Conservation (phyloP, 495 filamentous ascomycete genomes). For the Tuber calosporum region DNA sequence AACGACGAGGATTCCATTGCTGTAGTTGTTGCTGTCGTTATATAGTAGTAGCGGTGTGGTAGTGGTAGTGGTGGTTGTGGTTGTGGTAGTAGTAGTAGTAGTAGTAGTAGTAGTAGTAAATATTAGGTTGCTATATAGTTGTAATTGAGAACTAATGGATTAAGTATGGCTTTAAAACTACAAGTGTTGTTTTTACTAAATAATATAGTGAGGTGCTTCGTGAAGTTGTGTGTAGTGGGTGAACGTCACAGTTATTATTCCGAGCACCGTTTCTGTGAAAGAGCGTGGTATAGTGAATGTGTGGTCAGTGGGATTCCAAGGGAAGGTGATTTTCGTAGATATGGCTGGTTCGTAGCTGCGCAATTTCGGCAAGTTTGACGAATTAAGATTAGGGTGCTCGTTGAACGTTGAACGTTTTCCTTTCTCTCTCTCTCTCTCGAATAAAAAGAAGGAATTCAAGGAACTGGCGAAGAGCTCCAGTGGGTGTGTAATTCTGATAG, state of each 20-base stretch:
- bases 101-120: background rate
- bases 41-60: background rate
- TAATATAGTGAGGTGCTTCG: slow-evolving; percentile 7
- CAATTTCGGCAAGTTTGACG: slow-evolving; percentile 28
- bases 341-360: slow-evolving; percentile 30
- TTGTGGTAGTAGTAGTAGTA: background rate
- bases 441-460: slow-evolving; percentile 43
- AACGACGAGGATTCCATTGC: slow-evolving; percentile 70
- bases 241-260: slow-evolving; percentile 34
- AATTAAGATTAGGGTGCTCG: slow-evolving; percentile 32
- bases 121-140: slow-evolving; percentile 23
- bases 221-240: slow-evolving; percentile 31
- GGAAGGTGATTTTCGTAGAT: slow-evolving; percentile 35
- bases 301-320: slow-evolving; percentile 31
- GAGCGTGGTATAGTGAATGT: slow-evolving; percentile 39
- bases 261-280: slow-evolving; percentile 36
- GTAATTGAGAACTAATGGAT: slow-evolving; percentile 29
- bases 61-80: background rate
- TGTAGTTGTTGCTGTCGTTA: slow-evolving; percentile 24
- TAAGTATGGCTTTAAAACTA: slow-evolving; percentile 35
- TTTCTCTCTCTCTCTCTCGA: slow-evolving; percentile 14
- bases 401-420: slow-evolving; percentile 15
- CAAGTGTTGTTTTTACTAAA: slow-evolving; percentile 32
- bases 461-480: slow-evolving; percentile 39
- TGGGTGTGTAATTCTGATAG: slow-evolving; percentile 31